Percentiles rank a stretch among this genome's conserved stretches.
phyloP scores from a whole-genome alignment of 2,329 filamentous ascomycete species.

The Fusarium nematophilum region DNA sequence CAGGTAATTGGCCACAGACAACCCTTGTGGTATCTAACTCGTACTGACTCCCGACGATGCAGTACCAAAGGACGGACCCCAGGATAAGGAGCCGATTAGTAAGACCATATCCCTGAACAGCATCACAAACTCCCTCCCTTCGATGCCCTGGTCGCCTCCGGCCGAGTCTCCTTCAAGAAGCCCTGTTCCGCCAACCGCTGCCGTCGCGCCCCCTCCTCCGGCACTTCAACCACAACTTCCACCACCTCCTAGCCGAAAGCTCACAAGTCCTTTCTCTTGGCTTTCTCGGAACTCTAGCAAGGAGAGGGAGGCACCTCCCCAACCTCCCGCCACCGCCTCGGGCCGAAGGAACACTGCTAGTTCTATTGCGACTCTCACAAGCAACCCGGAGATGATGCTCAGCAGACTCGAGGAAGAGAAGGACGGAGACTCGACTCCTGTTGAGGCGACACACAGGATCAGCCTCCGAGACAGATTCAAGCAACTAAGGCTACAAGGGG shows the following conservation, averaged over 20 bases:
- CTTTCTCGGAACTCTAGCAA: slow-evolving; percentile 76
- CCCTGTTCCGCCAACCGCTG: slow-evolving; percentile 49
- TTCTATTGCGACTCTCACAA: slow-evolving; percentile 81
- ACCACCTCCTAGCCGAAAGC: slow-evolving; percentile 69
- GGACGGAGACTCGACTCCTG: slow-evolving; percentile 60
- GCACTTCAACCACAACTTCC: slow-evolving; percentile 45
- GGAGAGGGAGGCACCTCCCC: slow-evolving; percentile 63
- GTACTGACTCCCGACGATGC: slow-evolving; percentile 32
- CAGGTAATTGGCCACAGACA: slow-evolving; percentile 45
- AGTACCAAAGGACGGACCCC: slow-evolving; percentile 49
- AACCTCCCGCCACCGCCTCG: slow-evolving; percentile 61
- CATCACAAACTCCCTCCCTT: slow-evolving; percentile 77
- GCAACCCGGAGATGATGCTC: slow-evolving; percentile 84
- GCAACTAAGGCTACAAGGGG: slow-evolving; percentile 78
- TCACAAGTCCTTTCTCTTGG: slow-evolving; percentile 90
- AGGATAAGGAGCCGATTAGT: slow-evolving; percentile 55
- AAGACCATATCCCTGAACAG: slow-evolving; percentile 75
- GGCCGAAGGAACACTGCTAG: slow-evolving; percentile 79
- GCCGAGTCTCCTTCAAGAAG: slow-evolving; percentile 62
- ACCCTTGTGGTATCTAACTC: not conserved
- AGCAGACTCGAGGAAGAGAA: slow-evolving; percentile 80
- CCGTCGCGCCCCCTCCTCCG: slow-evolving; percentile 47
- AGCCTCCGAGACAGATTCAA: slow-evolving; percentile 85
- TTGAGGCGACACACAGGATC: slow-evolving; percentile 61
- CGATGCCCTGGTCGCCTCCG: slow-evolving; percentile 77